A percentile compares a stretch with the other conserved stretches of the same genome.
phyloP scores from a whole-genome alignment of 1,284 basidiomycete species.

The Kwoniella shivajii region DNA sequence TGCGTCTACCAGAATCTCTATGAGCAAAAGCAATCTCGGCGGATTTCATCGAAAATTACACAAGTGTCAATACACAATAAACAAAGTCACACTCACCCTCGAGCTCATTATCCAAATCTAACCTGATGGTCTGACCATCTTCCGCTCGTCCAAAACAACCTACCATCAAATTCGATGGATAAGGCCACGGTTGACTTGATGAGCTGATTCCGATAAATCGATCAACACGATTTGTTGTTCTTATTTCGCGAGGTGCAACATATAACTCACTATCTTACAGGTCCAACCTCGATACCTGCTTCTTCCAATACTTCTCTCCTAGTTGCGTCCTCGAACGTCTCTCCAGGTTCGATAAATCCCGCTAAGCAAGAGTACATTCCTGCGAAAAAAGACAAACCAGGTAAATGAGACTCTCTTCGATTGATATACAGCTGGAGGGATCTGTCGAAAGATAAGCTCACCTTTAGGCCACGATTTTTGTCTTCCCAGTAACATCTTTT shows the following conservation, averaged over 20 bases:
- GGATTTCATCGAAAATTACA: too few species aligned
- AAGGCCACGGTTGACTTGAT: constrained; percentile 63
- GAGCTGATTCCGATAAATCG: constrained; percentile 29
- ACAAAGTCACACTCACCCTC: constrained; percentile 64
- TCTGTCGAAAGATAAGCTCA: constrained; percentile 24
- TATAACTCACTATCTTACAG: constrained; percentile 73
- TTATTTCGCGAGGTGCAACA: neutral
- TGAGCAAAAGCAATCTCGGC: neutral
- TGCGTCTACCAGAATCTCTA: constrained; percentile 63
- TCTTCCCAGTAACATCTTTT: constrained; percentile 81
- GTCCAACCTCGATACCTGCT: constrained; percentile 81
- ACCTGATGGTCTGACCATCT: constrained; percentile 73
- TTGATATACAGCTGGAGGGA: too few species aligned
- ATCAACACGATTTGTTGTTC: neutral
- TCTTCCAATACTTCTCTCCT: constrained; percentile 93
- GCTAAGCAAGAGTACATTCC: constrained; percentile 79
- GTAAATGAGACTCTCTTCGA: too few species aligned
- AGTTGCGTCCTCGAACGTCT: constrained; percentile 92
- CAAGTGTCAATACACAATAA: too few species aligned
- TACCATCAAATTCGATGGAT: constrained; percentile 86
- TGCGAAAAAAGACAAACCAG: constrained; percentile 5
- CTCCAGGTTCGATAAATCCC: constrained; percentile 91
- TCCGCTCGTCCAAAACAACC: constrained; percentile 74
- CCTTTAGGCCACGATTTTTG: constrained; percentile 59
- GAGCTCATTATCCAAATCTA: constrained; percentile 95